Conservation (phyloP, 2,329 filamentous ascomycete species). For the Fusarium metavorans region DNA sequence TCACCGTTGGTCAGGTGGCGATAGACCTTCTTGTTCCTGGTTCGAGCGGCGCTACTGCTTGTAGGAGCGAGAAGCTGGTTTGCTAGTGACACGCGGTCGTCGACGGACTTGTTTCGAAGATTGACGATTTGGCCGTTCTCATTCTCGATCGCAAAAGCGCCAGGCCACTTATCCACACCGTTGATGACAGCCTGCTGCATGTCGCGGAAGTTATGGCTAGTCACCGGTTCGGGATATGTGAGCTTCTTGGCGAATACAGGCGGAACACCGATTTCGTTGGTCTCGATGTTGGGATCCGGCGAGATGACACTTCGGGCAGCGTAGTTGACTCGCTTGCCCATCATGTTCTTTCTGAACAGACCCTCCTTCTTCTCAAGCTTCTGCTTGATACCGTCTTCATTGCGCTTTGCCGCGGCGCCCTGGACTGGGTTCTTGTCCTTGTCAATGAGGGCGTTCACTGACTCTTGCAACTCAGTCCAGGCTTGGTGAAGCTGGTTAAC, state of each 20-base stretch:
- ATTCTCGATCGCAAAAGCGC: slow-evolving; percentile 93
- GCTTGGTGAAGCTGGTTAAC: slow-evolving; percentile 84
- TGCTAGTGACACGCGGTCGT: slow-evolving; percentile 89
- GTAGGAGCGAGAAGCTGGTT: slow-evolving; percentile 93
- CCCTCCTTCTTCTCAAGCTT: slow-evolving; percentile 99
- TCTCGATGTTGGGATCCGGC: slow-evolving; percentile 98
- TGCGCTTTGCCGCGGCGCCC: slow-evolving; percentile 80
- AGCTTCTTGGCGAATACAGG: slow-evolving; percentile 97
- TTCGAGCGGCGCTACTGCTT: slow-evolving; percentile 77
- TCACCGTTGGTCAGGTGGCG: slow-evolving; percentile 96
- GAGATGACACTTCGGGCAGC: slow-evolving; percentile 98
- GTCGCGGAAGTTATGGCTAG: slow-evolving; percentile 95
- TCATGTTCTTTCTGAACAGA: slow-evolving; percentile 99
- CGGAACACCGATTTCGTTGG: slow-evolving; percentile 97
- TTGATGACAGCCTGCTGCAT: slow-evolving; percentile 97
- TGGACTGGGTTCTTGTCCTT: slow-evolving; percentile 86
- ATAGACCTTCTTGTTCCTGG: slow-evolving; percentile 94
- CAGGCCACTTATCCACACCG: slow-evolving; percentile 92
- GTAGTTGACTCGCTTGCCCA: slow-evolving; percentile 99
- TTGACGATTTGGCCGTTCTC: slow-evolving; percentile 94
- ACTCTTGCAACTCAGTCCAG: slow-evolving; percentile 87
- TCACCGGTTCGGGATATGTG: slow-evolving; percentile 97
- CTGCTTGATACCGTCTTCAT: slow-evolving; percentile 97
- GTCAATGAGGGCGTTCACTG: slow-evolving; percentile 93
- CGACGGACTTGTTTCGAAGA: slow-evolving; percentile 85